Evolutionary conservation across 139 green algal genomes (phyloP), one percentile per base, ranked within the genome.

Genomic region (Chlamydomonas schloesseri): DNA sequence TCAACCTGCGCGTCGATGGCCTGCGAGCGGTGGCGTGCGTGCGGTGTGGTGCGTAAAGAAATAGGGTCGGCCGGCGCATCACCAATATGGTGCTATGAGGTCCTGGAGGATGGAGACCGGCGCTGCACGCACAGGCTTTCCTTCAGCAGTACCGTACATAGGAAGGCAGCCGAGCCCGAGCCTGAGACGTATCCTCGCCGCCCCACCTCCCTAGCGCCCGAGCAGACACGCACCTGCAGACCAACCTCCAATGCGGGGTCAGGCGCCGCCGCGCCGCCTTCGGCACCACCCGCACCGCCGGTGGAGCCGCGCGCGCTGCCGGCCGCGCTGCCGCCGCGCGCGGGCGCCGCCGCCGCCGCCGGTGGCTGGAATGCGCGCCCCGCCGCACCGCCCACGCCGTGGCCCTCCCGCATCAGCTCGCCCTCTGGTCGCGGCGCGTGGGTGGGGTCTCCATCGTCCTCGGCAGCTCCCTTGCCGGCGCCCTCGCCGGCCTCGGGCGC

Each of bases 1-100:
- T 92, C 91, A 33, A 94, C 82, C 71, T 92, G 87, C 3, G 91
- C 87, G 31, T 94, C 91, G 67, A 94, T 88, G 33, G 57, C 88
- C 91, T 94, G 83, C 5, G 3, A 50, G 28, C 34, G 6, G 23
- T n/a, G n/a, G n/a, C n/a, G n/a, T n/a, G n/a, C n/a, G n/a, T n/a
- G n/a, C n/a, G n/a, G n/a, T n/a, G n/a, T n/a, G n/a, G n/a, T n/a
- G n/a, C n/a, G n/a, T n/a, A n/a, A n/a, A n/a, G n/a, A n/a, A n/a
- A n/a, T n/a, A n/a, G n/a, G n/a, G n/a, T n/a, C n/a, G n/a, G n/a
- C n/a, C n/a, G n/a, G n/a, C n/a, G n/a, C n/a, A n/a, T n/a, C n/a
- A n/a, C n/a, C n/a, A n/a, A n/a, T n/a, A n/a, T n/a, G n/a, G n/a
- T n/a, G n/a, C n/a, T n/a, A n/a, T n/a, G n/a, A n/a, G n/a, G n/a